Evolutionary conservation across 2,329 filamentous ascomycete species (phyloP).

Genomic region (Neonectria ditissima): DNA sequence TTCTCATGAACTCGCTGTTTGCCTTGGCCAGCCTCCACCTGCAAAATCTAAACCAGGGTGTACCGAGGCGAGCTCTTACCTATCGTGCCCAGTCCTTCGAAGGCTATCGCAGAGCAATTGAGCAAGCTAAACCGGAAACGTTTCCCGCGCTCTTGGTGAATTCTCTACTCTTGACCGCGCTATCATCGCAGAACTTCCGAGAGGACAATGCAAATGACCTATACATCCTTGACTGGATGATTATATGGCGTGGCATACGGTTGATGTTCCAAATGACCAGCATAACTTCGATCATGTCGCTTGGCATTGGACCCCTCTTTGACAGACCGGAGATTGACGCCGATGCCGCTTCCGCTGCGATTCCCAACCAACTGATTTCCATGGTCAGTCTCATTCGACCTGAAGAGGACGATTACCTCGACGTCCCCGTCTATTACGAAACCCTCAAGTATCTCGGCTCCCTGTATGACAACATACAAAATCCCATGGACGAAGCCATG

Average conservation of each 20-base stretch:
- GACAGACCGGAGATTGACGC: constrained; percentile 61
- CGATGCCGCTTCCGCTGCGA: constrained; percentile 52
- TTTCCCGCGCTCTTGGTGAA: constrained; percentile 62
- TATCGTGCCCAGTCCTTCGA: constrained; percentile 64
- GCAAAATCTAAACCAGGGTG: constrained; percentile 53
- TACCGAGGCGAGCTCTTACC: constrained; percentile 51
- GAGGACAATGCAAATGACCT: constrained; percentile 58
- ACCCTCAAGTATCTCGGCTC: constrained; percentile 63
- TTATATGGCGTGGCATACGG: constrained; percentile 65
- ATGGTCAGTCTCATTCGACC: constrained; percentile 60
- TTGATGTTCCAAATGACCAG: constrained; percentile 56
- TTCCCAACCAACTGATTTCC: constrained; percentile 61
- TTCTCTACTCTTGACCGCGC: constrained; percentile 62
- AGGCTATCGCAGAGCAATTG: constrained; percentile 63
- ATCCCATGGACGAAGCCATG: constrained; percentile 59
- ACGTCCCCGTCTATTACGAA: constrained; percentile 57
- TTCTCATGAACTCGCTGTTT: constrained; percentile 67
- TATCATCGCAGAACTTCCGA: constrained; percentile 63
- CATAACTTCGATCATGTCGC: constrained; percentile 44
- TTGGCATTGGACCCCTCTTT: constrained; percentile 61
- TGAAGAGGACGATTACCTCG: constrained; percentile 55
- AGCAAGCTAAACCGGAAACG: constrained; percentile 56
- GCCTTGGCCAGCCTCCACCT: constrained; percentile 63
- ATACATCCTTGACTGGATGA: constrained; percentile 67
- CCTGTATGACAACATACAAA: constrained; percentile 60